These are phyloP conservation scores for Larix kaempferi DNA, from an alignment of 75 land plant genomes.

Conservation along the genomic window DNA sequence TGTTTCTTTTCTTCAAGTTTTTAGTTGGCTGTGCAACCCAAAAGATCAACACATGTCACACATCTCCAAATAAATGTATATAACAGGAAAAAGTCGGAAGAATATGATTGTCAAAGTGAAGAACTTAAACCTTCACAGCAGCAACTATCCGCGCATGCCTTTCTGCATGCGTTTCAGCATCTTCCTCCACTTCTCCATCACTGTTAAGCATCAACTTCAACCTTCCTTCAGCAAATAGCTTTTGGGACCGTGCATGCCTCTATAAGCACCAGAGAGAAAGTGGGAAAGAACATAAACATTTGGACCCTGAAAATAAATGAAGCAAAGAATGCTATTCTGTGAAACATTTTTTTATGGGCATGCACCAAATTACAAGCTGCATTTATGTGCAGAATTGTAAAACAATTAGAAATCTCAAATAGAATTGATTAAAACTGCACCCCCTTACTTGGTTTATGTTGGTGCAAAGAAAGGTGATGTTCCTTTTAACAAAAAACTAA, in stretches of 20 bases:
- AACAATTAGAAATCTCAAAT: neutral
- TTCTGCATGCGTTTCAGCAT: slow-evolving; percentile 73
- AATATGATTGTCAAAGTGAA: neutral
- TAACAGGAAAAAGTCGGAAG: neutral
- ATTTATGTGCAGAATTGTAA: neutral
- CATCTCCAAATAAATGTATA: neutral
- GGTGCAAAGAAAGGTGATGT: neutral
- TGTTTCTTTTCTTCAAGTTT: neutral
- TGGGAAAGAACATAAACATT: neutral
- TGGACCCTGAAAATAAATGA: too few relatives aligned
- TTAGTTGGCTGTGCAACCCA: neutral
- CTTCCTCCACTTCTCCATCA: slow-evolving; percentile 78
- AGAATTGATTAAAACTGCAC: neutral
- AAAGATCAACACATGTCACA: slow-evolving; percentile 3
- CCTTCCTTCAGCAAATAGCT: slow-evolving; percentile 51
- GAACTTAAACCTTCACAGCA: slow-evolving; percentile 6
- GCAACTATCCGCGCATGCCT: slow-evolving; percentile 48
- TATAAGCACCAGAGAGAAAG: slow-evolving; percentile 11
- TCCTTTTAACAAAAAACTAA: neutral
- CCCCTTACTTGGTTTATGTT: neutral
- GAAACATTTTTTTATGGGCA: neutral
- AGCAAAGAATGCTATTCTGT: too few relatives aligned
- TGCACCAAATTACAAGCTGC: neutral
- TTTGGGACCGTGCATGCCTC: slow-evolving; percentile 70
- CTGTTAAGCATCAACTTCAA: slow-evolving; percentile 64